A percentile compares a stretch with the other conserved stretches of the same genome.
Evolutionary conservation across 2,329 filamentous ascomycete species (phyloP).

Genomic region (Aspergillus pseudoterreus): DNA sequence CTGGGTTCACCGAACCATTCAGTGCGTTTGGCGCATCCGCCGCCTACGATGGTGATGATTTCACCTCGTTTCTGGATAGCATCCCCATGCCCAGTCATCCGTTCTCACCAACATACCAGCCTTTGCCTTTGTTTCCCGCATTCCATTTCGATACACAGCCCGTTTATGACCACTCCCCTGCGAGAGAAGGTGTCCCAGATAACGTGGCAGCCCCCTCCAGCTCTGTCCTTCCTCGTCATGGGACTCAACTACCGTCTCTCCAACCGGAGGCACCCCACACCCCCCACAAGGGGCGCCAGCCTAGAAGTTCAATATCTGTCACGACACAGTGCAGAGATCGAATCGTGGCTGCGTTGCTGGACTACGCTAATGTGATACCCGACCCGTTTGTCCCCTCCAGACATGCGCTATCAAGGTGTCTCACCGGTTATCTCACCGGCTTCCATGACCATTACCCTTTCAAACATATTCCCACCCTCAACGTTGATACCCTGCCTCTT

Average conservation of each 20-base stretch:
- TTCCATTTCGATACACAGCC: slow-evolving; percentile 20
- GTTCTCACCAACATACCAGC: slow-evolving; percentile 31
- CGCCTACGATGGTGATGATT: slow-evolving; percentile 29
- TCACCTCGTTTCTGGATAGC: slow-evolving; percentile 33
- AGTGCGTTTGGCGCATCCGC: slow-evolving; percentile 19
- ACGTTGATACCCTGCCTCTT: slow-evolving; percentile 22
- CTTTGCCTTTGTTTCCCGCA: slow-evolving; percentile 28
- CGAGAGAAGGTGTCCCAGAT: slow-evolving; percentile 12
- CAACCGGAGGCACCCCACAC: slow-evolving; percentile 28
- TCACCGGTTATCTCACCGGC: slow-evolving; percentile 31
- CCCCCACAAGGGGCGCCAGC: slow-evolving; percentile 21
- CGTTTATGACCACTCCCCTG: slow-evolving; percentile 22
- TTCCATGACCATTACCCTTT: slow-evolving; percentile 34
- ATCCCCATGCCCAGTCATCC: slow-evolving; percentile 31
- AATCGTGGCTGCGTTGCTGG: slow-evolving; percentile 17
- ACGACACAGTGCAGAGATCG: slow-evolving; percentile 30
- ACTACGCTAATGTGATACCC: slow-evolving; percentile 26
- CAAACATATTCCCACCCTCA: slow-evolving; percentile 29
- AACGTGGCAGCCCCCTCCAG: slow-evolving; percentile 21
- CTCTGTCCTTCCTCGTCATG: slow-evolving; percentile 31
- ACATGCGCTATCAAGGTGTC: slow-evolving; percentile 30
- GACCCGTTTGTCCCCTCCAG: slow-evolving; percentile 26
- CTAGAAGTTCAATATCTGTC: slow-evolving; percentile 26
- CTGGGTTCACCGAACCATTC: slow-evolving; percentile 20
- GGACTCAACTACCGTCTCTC: slow-evolving; percentile 29